Evolutionary conservation across 768 basidiomycete genomes (phyloP).

Genomic region (Termitomyces sp.): DNA sequence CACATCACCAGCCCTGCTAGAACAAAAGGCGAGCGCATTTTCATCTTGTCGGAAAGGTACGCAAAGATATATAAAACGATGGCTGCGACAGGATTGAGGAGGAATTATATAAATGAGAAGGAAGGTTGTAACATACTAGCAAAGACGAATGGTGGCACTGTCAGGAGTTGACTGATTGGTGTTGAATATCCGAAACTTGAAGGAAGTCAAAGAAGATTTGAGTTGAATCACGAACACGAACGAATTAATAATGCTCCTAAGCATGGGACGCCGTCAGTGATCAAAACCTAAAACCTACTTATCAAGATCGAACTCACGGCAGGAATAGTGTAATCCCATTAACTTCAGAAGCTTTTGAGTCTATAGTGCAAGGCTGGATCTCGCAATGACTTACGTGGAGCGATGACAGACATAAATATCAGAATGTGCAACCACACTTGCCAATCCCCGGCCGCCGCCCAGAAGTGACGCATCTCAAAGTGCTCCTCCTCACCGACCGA

Average conservation of each 20-base stretch:
- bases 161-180: conserved; percentile 59
- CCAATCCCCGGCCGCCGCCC: conserved; percentile 58
- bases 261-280: neutral
- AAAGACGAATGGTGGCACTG: conserved; percentile 62
- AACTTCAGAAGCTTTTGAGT: conserved; percentile 31
- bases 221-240: conserved; percentile 16
- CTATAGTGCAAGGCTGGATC: neutral
- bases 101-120: neutral
- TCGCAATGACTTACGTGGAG: conserved; percentile 44
- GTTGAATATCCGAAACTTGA: conserved; percentile 55
- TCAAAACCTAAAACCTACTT: neutral
- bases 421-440: conserved; percentile 59
- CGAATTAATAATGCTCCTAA: conserved; percentile 58
- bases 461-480: conserved; percentile 50
- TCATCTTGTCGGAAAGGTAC: conserved; percentile 52
- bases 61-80: conserved; percentile 41
- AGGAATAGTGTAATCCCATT: conserved; percentile 71
- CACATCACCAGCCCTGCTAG: conserved; percentile 44
- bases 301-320: conserved; percentile 42
- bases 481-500: conserved; percentile 60
- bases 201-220: neutral
- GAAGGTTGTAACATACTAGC: conserved; percentile 43
- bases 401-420: conserved; percentile 55
- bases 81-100: neutral
- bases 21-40: conserved; percentile 57